Evolutionary conservation across 169 alveolate genomes (phyloP), one percentile per base, ranked within the genome.

Genomic region (Eimeria tenella): DNA sequence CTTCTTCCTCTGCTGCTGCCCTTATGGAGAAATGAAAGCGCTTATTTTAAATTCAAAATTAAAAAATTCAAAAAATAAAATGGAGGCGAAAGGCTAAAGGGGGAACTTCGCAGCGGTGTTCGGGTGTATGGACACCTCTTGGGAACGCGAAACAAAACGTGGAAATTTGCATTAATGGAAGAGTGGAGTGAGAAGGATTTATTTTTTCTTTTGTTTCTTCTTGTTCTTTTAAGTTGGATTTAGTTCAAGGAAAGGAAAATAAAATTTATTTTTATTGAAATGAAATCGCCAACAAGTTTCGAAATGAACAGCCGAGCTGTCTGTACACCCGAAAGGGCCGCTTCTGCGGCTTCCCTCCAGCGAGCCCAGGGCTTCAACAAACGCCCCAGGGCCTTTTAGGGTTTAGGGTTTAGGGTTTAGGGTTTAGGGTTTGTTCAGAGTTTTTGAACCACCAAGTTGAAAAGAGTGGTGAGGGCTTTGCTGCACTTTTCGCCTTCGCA

Each of bases 381-480:
- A n/a, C n/a, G n/a, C n/a, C n/a, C 2, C 42, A 31, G 42, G 42
- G 42, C 19, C 23, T 6, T 63, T 17, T 63, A 63, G 23, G 7
- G n/a, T 63, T 63, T 63, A 63, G 15, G 15, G 15, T 17, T 63
- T 63, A 63, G 15, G 9, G n/a, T 63, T 15, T 63, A 75, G 79
- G 25, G 79, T 23, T 4, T 68, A 4, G 50, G 10, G 79, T 68
- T 11, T 23, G 25, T 53, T 21, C 31, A 74, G 86, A 74, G 86
- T 13, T 50, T 86, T 25, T 86, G 84, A 19, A 86, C 25, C n/a
- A 53, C 23, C 56, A 86, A 63, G 71, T 86, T 86, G 75, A 86
- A 21, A n/a, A 86, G 17, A 13, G 93, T 86, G 17, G 93, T 86
- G 62, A 49, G 71, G 17, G 93, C 93, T 42, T 63, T 71, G 17